Conservation (phyloP, 768 basidiomycete species). For the Tulasnella sp. region DNA sequence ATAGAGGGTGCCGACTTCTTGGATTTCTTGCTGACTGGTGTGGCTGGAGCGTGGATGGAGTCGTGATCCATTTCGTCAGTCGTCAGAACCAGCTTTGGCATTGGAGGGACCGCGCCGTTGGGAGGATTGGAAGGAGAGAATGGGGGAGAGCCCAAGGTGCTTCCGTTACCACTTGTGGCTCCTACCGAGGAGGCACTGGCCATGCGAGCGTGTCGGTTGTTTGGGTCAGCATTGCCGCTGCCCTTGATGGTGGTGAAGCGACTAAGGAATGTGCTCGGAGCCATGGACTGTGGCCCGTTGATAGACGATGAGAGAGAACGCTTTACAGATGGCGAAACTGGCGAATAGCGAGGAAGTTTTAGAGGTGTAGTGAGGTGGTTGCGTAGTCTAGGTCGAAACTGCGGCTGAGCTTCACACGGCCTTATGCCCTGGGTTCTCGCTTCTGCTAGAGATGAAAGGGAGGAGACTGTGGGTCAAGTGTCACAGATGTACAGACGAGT, state of each 20-base stretch:
- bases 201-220: conserved; percentile 10
- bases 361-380: neutral
- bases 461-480: neutral
- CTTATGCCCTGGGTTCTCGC: neutral
- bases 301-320: neutral
- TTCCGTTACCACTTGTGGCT: neutral
- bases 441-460: neutral
- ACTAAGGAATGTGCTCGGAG: conserved; percentile 10
- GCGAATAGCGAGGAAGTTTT: neutral
- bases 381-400: neutral
- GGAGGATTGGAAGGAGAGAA: neutral
- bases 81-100: conserved; percentile 6
- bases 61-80: neutral
- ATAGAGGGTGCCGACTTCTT: neutral
- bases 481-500: neutral
- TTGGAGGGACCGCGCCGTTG: neutral
- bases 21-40: conserved; percentile 1
- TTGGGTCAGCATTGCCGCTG: neutral
- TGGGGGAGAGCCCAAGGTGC: neutral
- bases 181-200: neutral
- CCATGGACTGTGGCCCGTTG: neutral
- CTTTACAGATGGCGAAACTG: neutral
- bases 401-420: neutral
- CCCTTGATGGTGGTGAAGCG: conserved; percentile 6
- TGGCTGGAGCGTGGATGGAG: conserved; percentile 1